Conservation (phyloP, 1,139 yeast genomes). For the Diutina catenulata region DNA sequence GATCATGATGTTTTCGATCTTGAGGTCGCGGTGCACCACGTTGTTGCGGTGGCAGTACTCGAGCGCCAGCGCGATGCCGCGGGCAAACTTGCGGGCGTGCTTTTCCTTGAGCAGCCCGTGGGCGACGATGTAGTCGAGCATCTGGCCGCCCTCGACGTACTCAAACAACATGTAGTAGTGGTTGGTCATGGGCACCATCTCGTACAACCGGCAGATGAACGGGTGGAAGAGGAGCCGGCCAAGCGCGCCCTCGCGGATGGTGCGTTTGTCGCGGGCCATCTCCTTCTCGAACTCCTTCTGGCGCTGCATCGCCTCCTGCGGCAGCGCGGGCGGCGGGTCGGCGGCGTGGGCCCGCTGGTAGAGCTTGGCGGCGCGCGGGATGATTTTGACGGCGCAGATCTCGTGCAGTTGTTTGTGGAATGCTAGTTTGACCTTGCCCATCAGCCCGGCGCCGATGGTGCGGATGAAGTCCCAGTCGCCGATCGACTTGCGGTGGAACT, state of each 20-base stretch:
- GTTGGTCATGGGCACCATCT: constrained; percentile 92
- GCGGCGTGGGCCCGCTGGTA: constrained; percentile 69
- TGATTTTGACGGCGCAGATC: constrained; percentile 77
- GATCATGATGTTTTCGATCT: constrained; percentile 93
- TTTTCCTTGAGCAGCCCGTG: constrained; percentile 92
- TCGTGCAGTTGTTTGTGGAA: constrained; percentile 74
- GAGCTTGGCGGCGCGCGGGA: constrained; percentile 67
- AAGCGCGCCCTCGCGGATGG: constrained; percentile 89
- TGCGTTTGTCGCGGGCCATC: constrained; percentile 81
- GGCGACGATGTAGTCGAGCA: constrained; percentile 93
- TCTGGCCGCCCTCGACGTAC: constrained; percentile 94
- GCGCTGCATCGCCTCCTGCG: constrained; percentile 46
- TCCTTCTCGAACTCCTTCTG: constrained; percentile 77
- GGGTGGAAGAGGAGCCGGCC: constrained; percentile 89
- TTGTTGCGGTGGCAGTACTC: constrained; percentile 90
- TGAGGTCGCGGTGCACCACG: constrained; percentile 92
- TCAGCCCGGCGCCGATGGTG: constrained; percentile 96
- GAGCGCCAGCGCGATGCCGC: constrained; percentile 92
- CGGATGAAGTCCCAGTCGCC: constrained; percentile 97
- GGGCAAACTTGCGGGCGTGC: constrained; percentile 88
- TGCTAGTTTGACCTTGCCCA: constrained; percentile 97
- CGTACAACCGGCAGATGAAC: constrained; percentile 82
- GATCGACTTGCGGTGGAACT: constrained; percentile 74
- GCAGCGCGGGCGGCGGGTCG: constrained; percentile 49
- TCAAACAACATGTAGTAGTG: constrained; percentile 97